Percentiles rank a stretch among this genome's conserved stretches.
These are phyloP conservation scores for Houttuynia cordata DNA, from an alignment of 164 flowering plant genomes.

Conservation along the genomic window DNA sequence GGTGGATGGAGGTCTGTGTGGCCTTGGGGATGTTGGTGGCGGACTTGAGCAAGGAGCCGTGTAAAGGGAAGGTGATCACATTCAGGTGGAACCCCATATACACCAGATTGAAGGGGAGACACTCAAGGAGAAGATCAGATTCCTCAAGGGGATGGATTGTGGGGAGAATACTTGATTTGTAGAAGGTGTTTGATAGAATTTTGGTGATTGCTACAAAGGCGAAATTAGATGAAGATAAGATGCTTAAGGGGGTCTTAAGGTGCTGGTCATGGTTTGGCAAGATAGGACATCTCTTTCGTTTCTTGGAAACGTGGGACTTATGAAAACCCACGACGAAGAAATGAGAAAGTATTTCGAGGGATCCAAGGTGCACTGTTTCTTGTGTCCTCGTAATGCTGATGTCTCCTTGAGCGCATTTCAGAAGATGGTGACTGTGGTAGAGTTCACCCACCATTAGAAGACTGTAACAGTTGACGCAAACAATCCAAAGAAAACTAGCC, in stretches of 20 bases:
- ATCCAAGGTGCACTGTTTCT: slow-evolving; percentile 60
- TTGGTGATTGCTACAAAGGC: slow-evolving; percentile 10
- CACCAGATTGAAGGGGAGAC: slow-evolving; percentile 15
- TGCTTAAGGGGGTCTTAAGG: slow-evolving; percentile 92
- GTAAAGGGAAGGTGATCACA: slow-evolving; percentile 20
- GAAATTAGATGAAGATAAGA: slow-evolving; percentile 42
- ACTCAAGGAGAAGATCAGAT: slow-evolving; percentile 9
- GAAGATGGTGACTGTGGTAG: background rate
- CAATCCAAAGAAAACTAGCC: too few relatives aligned
- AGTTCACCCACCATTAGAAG: slow-evolving; percentile 85
- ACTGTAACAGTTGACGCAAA: slow-evolving; percentile 66
- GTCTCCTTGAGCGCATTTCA: background rate
- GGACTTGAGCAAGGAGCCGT: slow-evolving; percentile 20
- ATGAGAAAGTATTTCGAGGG: slow-evolving; percentile 55
- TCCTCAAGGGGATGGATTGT: slow-evolving; percentile 18
- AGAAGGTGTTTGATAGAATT: slow-evolving; percentile 23
- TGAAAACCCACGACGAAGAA: slow-evolving; percentile 80
- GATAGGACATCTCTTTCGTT: slow-evolving; percentile 76
- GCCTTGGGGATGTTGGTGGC: slow-evolving; percentile 22
- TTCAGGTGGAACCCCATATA: slow-evolving; percentile 20
- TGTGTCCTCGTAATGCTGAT: slow-evolving; percentile 34
- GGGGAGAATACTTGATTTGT: slow-evolving; percentile 21
- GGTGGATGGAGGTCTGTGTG: slow-evolving; percentile 18
- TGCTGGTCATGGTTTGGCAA: slow-evolving; percentile 74
- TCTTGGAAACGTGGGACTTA: slow-evolving; percentile 73